Conservation (phyloP, 1,284 basidiomycete genomes). For the Naganishia albida region DNA sequence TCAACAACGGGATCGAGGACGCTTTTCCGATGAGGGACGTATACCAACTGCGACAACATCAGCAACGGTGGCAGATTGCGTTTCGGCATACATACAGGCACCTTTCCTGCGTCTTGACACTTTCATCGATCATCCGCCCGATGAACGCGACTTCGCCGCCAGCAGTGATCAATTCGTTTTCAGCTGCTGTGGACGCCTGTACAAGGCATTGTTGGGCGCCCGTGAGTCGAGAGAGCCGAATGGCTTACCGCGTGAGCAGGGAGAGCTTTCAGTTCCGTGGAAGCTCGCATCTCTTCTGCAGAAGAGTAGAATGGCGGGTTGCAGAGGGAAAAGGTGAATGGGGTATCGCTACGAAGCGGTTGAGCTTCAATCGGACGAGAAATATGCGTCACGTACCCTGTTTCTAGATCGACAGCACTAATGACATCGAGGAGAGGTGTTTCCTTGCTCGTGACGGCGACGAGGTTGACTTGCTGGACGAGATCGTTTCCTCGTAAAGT, state of each 20-base stretch:
- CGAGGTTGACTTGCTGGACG: not conserved
- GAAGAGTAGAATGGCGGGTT: constrained; percentile 92
- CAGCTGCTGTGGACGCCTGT: constrained; percentile 77
- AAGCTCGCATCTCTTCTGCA: constrained; percentile 64
- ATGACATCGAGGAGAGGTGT: constrained; percentile 29
- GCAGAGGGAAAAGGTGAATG: constrained; percentile 80
- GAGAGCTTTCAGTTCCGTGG: constrained; percentile 64
- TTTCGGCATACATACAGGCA: constrained; percentile 45
- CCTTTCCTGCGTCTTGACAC: constrained; percentile 57
- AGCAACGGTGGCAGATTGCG: not conserved
- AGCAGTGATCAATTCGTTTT: constrained; percentile 78
- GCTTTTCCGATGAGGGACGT: constrained; percentile 88
- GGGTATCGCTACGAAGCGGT: constrained; percentile 29
- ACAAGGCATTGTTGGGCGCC: constrained; percentile 6
- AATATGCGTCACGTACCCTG: not conserved
- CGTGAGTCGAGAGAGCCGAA: too few species aligned
- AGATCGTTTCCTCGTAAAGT: constrained; percentile 56
- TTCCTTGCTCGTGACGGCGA: not conserved
- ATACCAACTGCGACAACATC: constrained; percentile 67
- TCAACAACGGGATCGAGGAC: constrained; percentile 67
- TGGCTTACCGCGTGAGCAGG: constrained; percentile 65
- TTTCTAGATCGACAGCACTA: not conserved
- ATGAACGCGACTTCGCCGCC: constrained; percentile 87
- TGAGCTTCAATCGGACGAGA: not conserved
- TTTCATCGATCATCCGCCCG: constrained; percentile 73